Percentiles rank a stretch among this genome's conserved stretches.
These are phyloP conservation scores for Eucommia ulmoides DNA, from an alignment of 257 asterid genomes.

Conservation along the genomic window DNA sequence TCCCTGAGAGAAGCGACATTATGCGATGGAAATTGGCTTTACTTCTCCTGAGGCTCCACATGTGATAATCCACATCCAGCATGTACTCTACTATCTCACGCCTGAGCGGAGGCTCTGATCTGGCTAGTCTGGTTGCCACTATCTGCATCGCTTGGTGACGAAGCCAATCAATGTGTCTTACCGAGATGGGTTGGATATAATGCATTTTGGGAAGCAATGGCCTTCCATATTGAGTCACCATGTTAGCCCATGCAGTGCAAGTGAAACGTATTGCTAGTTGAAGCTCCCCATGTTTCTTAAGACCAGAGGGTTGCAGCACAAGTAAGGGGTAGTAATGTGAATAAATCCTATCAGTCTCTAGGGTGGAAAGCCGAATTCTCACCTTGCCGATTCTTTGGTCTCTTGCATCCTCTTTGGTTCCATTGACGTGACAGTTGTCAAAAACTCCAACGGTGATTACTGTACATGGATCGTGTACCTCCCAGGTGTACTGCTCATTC, in stretches of 20 bases:
- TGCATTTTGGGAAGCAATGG: constrained; percentile 94
- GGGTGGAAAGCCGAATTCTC: constrained; percentile 72
- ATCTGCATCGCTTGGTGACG: constrained; percentile 69
- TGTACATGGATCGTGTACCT: constrained; percentile 74
- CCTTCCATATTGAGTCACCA: constrained; percentile 74
- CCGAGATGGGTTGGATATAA: constrained; percentile 67
- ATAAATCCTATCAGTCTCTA: constrained; percentile 68
- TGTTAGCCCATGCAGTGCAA: constrained; percentile 77
- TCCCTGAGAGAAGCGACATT: constrained; percentile 35
- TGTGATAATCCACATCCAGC: constrained; percentile 43
- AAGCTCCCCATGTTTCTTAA: constrained; percentile 81
- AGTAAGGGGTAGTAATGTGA: constrained; percentile 71
- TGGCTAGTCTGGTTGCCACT: constrained; percentile 44
- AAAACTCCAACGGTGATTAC: constrained; percentile 82
- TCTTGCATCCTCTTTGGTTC: constrained; percentile 37
- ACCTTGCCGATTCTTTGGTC: constrained; percentile 90
- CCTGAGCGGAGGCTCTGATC: constrained; percentile 86
- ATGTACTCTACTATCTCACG: constrained; percentile 67
- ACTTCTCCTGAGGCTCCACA: constrained; percentile 58
- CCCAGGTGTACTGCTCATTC: constrained; percentile 99
- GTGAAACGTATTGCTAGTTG: constrained; percentile 81
- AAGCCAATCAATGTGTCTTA: constrained; percentile 70
- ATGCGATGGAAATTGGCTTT: constrained; percentile 42
- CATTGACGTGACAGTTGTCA: constrained; percentile 66
- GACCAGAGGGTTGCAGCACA: constrained; percentile 61